Base-by-base conservation (phyloP, 2,329 filamentous ascomycete genomes). In the Septoria petroselini region DNA sequence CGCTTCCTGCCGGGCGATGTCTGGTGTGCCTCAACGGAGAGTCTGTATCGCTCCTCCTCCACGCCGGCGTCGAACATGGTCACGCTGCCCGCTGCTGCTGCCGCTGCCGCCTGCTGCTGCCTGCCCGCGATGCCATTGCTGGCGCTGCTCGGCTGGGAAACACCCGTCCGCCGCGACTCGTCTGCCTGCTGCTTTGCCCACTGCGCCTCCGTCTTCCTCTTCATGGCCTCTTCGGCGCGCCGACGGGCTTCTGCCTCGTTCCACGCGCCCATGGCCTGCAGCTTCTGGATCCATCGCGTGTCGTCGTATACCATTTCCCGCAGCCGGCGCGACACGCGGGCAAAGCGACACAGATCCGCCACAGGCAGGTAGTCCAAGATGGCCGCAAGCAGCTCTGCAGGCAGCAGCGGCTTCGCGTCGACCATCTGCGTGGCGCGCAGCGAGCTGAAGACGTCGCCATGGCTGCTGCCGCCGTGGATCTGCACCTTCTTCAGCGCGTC, bases 301-400 rank as follows among this genome's bases (percentile, higher is more conserved):
- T 98, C 93, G 68, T 98, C 93, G 71, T 97, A 98, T 2, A 96
- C 91, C 91, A 98, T 98, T 71, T 98, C 93, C 66, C 86, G 85
- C 78, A 97, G 82, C 53, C 88, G 86, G 65, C 82, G 86, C 51
- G 89, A 95, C 18, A 87, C 84, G 56, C 85, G 84, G 37, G 93
- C 91, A 66, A 89, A 91, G 59, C 83, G 82, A 67, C 97, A 80
- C 63, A 95, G 84, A 68, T 96, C 91, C 53, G 85, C 75, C 21
- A 95, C 80, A 31, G 88, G 86, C 31, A 97, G 81, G 72, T 94
- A 90, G 66, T 96, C 89, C 65, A 98, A 80, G 59, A 98, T 90
- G 0, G 83, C 80, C 23, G 86, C 85, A 61, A 97, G 81, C 59
- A 97, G 88, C 73, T 97, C 91, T 88, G 88, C 90, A 56, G 91